Evolutionary conservation across 1,139 yeast species (phyloP).

Genomic region (Taphrina pruni): DNA sequence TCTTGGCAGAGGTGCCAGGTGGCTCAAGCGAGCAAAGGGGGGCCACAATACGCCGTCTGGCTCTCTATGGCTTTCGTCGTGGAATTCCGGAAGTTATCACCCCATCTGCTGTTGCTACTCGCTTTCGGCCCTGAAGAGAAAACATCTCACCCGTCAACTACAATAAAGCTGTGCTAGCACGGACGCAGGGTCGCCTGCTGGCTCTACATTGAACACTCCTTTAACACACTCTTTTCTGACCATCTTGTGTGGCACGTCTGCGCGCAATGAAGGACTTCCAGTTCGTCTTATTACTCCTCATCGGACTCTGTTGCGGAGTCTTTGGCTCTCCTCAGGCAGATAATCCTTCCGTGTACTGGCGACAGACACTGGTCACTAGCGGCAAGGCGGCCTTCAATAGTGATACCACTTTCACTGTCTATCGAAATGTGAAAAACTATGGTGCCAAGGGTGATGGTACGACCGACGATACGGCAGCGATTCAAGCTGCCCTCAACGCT

Average conservation of each 20-base stretch:
- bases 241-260: neutral
- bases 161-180: neutral
- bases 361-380: slow-evolving; percentile 14
- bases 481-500: slow-evolving; percentile 41
- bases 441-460: slow-evolving; percentile 44
- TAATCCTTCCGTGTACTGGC: slow-evolving; percentile 22
- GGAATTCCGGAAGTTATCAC: neutral
- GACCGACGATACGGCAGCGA: slow-evolving; percentile 43
- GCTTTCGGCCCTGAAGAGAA: neutral
- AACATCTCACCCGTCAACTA: neutral
- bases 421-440: slow-evolving; percentile 42
- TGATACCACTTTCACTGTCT: slow-evolving; percentile 36
- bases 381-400: slow-evolving; percentile 41
- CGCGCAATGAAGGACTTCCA: neutral
- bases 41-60: neutral
- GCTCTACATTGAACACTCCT: neutral
- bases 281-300: neutral
- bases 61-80: neutral
- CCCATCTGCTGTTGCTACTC: neutral
- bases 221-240: neutral
- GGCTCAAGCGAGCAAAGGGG: neutral
- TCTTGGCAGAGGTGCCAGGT: neutral
- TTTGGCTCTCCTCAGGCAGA: slow-evolving; percentile 12
- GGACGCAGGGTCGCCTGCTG: neutral
- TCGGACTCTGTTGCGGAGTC: neutral